Conservation (phyloP, 2,329 filamentous ascomycete species). For the Sporothrix globosa region DNA sequence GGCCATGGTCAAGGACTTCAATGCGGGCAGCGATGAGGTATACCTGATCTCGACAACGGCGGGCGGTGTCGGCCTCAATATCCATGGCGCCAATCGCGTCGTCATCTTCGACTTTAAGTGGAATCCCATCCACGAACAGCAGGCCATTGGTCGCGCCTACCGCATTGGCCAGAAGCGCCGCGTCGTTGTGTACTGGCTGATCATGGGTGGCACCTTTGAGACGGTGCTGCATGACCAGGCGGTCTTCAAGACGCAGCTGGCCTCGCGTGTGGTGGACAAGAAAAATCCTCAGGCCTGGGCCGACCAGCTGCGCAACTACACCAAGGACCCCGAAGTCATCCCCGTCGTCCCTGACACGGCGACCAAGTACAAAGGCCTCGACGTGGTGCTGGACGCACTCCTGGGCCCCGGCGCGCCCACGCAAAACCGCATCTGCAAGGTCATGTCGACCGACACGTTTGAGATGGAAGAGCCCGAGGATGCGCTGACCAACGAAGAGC, state of each 20-base stretch:
- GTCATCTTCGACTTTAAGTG: conserved; percentile 83
- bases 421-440: conserved; percentile 52
- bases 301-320: conserved; percentile 58
- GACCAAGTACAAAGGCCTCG: conserved; percentile 60
- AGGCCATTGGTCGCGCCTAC: conserved; percentile 84
- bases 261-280: conserved; percentile 79
- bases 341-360: conserved; percentile 54
- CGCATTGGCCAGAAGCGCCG: conserved; percentile 79
- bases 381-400: conserved; percentile 60
- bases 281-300: conserved; percentile 74
- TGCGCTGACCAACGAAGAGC: conserved; percentile 63
- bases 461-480: conserved; percentile 68
- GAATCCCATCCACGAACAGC: conserved; percentile 80
- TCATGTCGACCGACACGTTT: conserved; percentile 72
- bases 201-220: conserved; percentile 79
- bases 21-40: conserved; percentile 58
- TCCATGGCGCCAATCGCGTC: conserved; percentile 80
- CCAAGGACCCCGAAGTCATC: conserved; percentile 61
- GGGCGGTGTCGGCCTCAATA: conserved; percentile 81
- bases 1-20: conserved; percentile 68
- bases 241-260: conserved; percentile 81
- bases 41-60: conserved; percentile 83
- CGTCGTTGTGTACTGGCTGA: conserved; percentile 83
- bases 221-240: conserved; percentile 71
- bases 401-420: conserved; percentile 44